Conservation (phyloP, 768 basidiomycete species). For the Leucogyrophana mollusca region DNA sequence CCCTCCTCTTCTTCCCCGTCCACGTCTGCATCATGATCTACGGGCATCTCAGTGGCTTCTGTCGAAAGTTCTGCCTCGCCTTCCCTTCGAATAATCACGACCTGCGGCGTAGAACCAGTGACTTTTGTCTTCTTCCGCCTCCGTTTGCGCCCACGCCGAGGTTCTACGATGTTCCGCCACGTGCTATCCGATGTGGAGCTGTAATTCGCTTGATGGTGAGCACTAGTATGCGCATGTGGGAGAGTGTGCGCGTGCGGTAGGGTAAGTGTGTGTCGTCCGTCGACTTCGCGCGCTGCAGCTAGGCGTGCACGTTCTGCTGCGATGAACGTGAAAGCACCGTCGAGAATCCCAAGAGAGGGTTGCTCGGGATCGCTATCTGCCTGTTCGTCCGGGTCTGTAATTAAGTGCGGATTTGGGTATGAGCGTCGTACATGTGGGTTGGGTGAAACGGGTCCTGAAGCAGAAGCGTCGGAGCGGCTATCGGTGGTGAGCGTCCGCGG, state of each 20-base stretch:
- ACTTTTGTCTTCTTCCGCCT: constrained; percentile 36
- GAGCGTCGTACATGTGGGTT: constrained; percentile 5
- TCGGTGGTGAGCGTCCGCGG: constrained; percentile 23
- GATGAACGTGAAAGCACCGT: constrained; percentile 72
- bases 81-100: constrained; percentile 27
- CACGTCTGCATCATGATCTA: constrained; percentile 20
- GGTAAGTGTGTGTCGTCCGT: constrained; percentile 10
- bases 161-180: constrained; percentile 40
- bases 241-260: no score
- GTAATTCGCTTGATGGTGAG: constrained; percentile 12
- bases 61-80: constrained; percentile 20
- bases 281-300: constrained; percentile 38
- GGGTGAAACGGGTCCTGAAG: constrained; percentile 6
- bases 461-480: constrained; percentile 13
- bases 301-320: constrained; percentile 66
- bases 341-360: constrained; percentile 72
- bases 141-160: constrained; percentile 36
- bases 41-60: constrained; percentile 16
- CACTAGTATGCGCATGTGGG: background rate
- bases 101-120: background rate
- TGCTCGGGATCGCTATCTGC: constrained; percentile 34
- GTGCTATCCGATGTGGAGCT: constrained; percentile 36
- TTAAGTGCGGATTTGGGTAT: background rate
- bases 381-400: constrained; percentile 5
- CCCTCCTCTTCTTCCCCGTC: constrained; percentile 28